Base-by-base conservation (phyloP, 208 protist species). In the Lotmaria passim region DNA sequence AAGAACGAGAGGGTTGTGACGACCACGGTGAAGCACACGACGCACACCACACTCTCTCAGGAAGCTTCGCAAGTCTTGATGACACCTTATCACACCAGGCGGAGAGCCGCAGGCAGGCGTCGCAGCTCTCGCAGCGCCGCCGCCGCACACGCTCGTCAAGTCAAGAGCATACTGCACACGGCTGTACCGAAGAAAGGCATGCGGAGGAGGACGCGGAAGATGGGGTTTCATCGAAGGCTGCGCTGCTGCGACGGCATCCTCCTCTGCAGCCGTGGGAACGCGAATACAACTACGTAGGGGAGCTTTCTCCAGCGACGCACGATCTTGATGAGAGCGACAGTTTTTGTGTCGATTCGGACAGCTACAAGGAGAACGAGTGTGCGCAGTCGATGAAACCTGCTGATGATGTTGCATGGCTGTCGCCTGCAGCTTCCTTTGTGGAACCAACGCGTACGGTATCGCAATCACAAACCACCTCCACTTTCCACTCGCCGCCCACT, bases 231-330 rank as follows among this genome's bases (percentile, higher is more conserved):
- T 5, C 31, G 31, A 41, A 21, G 7, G 1, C 10, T 33, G 4
- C 24, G 5, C 26, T n/a, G 58, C 39, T 2, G 38, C n/a, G 0
- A 23, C 41, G 33, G 28, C 19, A 36, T 0, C 56, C 56, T 34
- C 30, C 38, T 0, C 4, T 43, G 56, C 56, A 72, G 36, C 56
- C 56, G 23, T 72, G 66, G 66, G 66, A 64, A n/a, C 56, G 66
- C 15, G 46, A 63, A 46, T 64, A 64, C 46, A 34, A 26, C 1
- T 19, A 50, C 11, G 41, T 0, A 15, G 57, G 36, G 30, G 53
- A 1, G 4, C 14, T 38, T 38, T 11, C 51, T 23, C 51, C 30
- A 7, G 0, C 30, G 15, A 5, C 51, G n/a, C n/a, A n/a, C n/a
- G n/a, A n/a, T n/a, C n/a, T n/a, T n/a, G n/a, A n/a, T n/a, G n/a